phyloP scores from a whole-genome alignment of 2,329 filamentous ascomycete genomes.

The Balansia obtecta region DNA sequence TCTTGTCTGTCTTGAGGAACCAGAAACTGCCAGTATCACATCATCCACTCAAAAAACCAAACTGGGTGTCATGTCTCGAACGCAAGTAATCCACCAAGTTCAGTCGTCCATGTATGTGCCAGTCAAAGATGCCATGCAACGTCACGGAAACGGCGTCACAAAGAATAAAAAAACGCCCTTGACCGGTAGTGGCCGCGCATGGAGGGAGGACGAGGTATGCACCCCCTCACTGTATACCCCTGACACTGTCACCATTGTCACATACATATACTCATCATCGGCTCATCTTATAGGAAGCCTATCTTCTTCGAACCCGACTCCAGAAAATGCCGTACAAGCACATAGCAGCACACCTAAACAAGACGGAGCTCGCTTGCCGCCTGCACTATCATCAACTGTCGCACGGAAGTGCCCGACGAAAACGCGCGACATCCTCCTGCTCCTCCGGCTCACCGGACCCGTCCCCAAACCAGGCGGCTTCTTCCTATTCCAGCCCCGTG shows the following conservation, averaged over 20 bases:
- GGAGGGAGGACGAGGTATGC: constrained; percentile 75
- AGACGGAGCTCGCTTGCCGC: constrained; percentile 78
- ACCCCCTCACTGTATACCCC: neutral
- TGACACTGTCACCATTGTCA: neutral
- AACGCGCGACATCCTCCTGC: constrained; percentile 59
- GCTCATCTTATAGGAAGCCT: constrained; percentile 52
- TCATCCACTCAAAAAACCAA: neutral
- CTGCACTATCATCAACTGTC: constrained; percentile 80
- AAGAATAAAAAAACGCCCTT: constrained; percentile 58
- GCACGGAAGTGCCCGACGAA: constrained; percentile 69
- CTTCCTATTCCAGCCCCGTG: constrained; percentile 35
- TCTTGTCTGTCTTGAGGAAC: neutral
- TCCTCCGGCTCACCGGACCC: constrained; percentile 47
- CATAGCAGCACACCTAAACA: constrained; percentile 73
- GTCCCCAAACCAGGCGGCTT: constrained; percentile 36
- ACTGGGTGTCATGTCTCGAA: constrained; percentile 32
- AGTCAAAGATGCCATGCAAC: constrained; percentile 40
- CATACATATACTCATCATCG: neutral
- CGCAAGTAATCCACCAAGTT: constrained; percentile 32
- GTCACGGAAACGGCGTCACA: constrained; percentile 46
- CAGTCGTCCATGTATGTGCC: constrained; percentile 35
- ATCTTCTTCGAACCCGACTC: constrained; percentile 70
- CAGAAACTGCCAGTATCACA: neutral
- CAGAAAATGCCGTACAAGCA: constrained; percentile 90
- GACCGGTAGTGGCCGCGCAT: constrained; percentile 65